These are phyloP conservation scores for Pseudisothecium myosuroides DNA, from an alignment of 225 moss, liverwort and hornwort species.

Conservation along the genomic window DNA sequence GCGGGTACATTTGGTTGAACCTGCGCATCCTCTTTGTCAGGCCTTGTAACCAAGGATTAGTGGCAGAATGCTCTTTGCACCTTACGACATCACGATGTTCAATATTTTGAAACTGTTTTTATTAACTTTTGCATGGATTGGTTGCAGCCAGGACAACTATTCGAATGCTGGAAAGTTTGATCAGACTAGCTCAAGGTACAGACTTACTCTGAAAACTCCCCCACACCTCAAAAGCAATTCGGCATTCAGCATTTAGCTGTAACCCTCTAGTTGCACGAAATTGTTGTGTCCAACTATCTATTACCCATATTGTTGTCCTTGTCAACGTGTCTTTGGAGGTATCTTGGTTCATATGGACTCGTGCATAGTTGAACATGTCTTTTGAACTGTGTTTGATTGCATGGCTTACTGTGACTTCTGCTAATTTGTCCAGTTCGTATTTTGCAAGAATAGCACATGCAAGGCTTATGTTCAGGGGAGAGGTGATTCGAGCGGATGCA, in stretches of 20 bases:
- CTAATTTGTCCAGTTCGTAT: not conserved
- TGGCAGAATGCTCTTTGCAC: not conserved
- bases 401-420: not conserved
- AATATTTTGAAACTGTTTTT: not conserved
- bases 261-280: not conserved
- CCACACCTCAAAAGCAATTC: not conserved
- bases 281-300: not conserved
- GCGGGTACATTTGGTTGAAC: conserved; percentile 39
- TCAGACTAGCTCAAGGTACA: conserved; percentile 95
- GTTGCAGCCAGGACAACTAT: conserved; percentile 89
- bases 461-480: conserved; percentile 90
- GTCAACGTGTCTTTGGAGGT: not conserved
- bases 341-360: not conserved
- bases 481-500: conserved; percentile 75
- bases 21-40: not conserved
- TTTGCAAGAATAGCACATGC: conserved; percentile 65
- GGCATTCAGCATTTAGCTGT: not conserved
- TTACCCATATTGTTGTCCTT: not conserved
- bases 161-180: conserved; percentile 94
- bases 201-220: not conserved
- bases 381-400: not conserved
- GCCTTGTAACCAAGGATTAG: not conserved
- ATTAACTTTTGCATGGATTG: not conserved
- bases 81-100: not conserved
- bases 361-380: not conserved